Percentiles rank a stretch among this genome's conserved stretches.
phyloP scores from a whole-genome alignment of 2,329 filamentous ascomycete genomes.

The Claviceps sp. region DNA sequence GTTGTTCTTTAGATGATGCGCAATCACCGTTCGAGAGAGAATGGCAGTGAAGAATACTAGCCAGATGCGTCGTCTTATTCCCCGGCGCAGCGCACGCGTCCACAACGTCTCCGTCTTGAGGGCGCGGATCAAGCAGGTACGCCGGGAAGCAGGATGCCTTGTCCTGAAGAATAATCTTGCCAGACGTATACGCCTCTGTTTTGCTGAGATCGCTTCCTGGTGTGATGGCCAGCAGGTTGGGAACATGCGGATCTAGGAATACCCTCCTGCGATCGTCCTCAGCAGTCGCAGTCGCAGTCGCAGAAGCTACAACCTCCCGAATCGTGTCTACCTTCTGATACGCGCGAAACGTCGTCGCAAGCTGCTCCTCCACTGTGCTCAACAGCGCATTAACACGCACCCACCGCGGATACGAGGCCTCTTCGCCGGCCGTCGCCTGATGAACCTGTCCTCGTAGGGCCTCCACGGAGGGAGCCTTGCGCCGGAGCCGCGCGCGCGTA shows the following conservation, averaged over 20 bases:
- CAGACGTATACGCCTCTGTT: conserved; percentile 58
- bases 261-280: conserved; percentile 11
- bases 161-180: conserved; percentile 81
- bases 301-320: conserved; percentile 33
- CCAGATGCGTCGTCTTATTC: conserved; percentile 93
- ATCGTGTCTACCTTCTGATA: conserved; percentile 47
- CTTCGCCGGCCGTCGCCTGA: conserved; percentile 31
- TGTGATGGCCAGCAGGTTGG: conserved; percentile 69
- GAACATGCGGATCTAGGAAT: conserved; percentile 71
- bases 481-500: conserved; percentile 61
- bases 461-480: conserved; percentile 55
- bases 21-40: conserved; percentile 10
- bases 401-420: conserved; percentile 69
- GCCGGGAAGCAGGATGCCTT: conserved; percentile 96
- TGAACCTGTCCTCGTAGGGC: conserved; percentile 48
- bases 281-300: too few relatives aligned
- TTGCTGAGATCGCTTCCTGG: conserved; percentile 59
- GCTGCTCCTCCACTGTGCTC: conserved; percentile 55
- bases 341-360: conserved; percentile 58
- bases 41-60: conserved; percentile 50
- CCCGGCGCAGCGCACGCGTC: conserved; percentile 91
- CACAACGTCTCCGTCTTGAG: conserved; percentile 63
- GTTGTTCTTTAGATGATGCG: too few relatives aligned
- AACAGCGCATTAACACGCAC: conserved; percentile 73
- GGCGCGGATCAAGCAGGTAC: conserved; percentile 60